These are phyloP conservation scores for Plenodomus lindquistii DNA, from an alignment of 2,329 filamentous ascomycete genomes.

Conservation along the genomic window DNA sequence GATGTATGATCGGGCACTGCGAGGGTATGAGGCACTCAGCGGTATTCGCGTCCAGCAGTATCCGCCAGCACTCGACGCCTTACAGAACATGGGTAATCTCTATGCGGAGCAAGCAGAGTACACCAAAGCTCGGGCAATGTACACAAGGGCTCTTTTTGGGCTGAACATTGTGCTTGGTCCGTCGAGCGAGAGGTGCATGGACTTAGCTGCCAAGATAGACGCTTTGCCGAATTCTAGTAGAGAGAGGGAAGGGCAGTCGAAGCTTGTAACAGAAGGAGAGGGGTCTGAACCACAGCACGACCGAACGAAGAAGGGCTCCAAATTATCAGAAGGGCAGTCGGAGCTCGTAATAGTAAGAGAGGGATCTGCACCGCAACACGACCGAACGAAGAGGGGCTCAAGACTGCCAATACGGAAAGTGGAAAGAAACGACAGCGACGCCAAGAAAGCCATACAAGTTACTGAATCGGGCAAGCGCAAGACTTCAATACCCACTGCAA, in stretches of 20 bases:
- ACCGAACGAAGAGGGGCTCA: too few species aligned
- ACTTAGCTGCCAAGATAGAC: too few species aligned
- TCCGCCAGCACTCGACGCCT: neutral
- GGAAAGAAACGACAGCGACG: neutral
- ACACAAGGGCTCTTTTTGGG: neutral
- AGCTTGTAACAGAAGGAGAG: too few species aligned
- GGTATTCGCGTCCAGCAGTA: neutral
- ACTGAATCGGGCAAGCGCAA: neutral
- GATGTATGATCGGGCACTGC: too few species aligned
- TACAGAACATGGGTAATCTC: neutral
- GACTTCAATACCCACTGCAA: neutral
- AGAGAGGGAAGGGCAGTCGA: too few species aligned
- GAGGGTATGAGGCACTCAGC: neutral
- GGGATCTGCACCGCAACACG: too few species aligned
- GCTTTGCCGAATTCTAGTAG: too few species aligned
- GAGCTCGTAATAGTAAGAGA: too few species aligned
- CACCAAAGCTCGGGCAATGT: neutral
- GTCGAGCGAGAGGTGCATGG: neutral
- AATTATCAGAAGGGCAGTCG: too few species aligned
- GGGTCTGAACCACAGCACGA: too few species aligned
- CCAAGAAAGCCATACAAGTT: neutral
- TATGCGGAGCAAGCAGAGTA: neutral
- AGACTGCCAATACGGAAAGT: too few species aligned
- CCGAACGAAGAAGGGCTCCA: too few species aligned
- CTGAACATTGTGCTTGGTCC: neutral